Conservation (phyloP, 176 grass and related monocot genomes). For the Typha latifolia region DNA sequence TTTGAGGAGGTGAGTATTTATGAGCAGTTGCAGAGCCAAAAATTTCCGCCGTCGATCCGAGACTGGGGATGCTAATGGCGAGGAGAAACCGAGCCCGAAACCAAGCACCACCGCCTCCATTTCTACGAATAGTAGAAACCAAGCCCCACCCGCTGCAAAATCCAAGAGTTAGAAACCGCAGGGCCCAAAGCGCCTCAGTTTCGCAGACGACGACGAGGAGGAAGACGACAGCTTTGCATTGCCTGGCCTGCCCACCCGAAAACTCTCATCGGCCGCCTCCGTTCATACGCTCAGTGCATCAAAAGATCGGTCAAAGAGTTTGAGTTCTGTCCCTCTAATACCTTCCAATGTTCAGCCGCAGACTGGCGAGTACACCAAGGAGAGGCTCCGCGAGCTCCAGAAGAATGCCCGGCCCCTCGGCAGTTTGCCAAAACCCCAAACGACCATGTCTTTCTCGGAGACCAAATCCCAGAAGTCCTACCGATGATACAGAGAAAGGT, state of each 20-base stretch:
- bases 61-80: constrained; percentile 22
- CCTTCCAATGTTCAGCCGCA: constrained; percentile 85
- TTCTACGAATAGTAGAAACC: constrained; percentile 10
- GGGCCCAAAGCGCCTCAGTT: constrained; percentile 71
- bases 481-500: constrained; percentile 18
- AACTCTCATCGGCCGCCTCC: constrained; percentile 28
- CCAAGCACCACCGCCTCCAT: constrained; percentile 5
- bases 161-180: constrained; percentile 43
- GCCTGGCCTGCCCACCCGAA: constrained; percentile 12
- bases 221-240: constrained; percentile 31
- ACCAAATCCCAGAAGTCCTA: no score
- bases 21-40: constrained; percentile 45
- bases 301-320: constrained; percentile 37
- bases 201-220: constrained; percentile 80
- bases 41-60: constrained; percentile 70
- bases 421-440: constrained; percentile 36
- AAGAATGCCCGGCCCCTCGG: constrained; percentile 73
- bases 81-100: constrained; percentile 16
- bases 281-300: constrained; percentile 51
- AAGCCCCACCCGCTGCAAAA: constrained; percentile 34
- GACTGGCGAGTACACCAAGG: constrained; percentile 83
- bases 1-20: not conserved
- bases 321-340: constrained; percentile 20
- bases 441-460: no score
- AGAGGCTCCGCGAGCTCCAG: constrained; percentile 88